A percentile compares a stretch with the other conserved stretches of the same genome.
Conservation (phyloP, 176 grass and related monocot species). For the Triticum monococcum region DNA sequence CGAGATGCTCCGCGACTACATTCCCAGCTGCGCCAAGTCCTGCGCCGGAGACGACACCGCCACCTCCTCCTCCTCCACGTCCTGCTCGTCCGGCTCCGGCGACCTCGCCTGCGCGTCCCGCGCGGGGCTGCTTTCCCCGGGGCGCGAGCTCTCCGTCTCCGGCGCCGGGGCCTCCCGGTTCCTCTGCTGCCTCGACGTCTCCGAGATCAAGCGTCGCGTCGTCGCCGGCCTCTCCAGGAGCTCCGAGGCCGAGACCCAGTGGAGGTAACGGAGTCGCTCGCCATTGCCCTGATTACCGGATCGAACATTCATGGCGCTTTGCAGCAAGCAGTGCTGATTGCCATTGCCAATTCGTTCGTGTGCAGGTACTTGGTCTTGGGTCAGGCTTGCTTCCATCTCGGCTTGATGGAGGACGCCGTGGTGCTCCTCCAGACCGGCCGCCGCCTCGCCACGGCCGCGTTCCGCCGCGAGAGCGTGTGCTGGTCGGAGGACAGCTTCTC, state of each 20-base stretch:
- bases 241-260: conserved; percentile 44
- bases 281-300: too few species aligned
- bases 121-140: conserved; percentile 54
- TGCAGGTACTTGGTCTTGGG: conserved; percentile 79
- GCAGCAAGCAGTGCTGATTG: neutral
- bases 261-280: conserved; percentile 50
- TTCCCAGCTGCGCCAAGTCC: conserved; percentile 63
- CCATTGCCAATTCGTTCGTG: neutral
- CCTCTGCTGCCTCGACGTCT: conserved; percentile 69
- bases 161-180: conserved; percentile 31
- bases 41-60: conserved; percentile 20
- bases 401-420: conserved; percentile 88
- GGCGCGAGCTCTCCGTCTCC: conserved; percentile 37
- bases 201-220: conserved; percentile 71
- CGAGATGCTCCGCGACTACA: conserved; percentile 84
- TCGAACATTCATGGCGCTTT: too few species aligned
- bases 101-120: conserved; percentile 34
- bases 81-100: conserved; percentile 37
- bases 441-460: conserved; percentile 76
- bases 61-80: neutral
- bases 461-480: conserved; percentile 79
- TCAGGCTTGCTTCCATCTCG: conserved; percentile 85
- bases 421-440: conserved; percentile 75
- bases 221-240: conserved; percentile 47
- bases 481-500: conserved; percentile 83